Conservation (phyloP, 2,329 filamentous ascomycete species). For the Penicillium sp. region DNA sequence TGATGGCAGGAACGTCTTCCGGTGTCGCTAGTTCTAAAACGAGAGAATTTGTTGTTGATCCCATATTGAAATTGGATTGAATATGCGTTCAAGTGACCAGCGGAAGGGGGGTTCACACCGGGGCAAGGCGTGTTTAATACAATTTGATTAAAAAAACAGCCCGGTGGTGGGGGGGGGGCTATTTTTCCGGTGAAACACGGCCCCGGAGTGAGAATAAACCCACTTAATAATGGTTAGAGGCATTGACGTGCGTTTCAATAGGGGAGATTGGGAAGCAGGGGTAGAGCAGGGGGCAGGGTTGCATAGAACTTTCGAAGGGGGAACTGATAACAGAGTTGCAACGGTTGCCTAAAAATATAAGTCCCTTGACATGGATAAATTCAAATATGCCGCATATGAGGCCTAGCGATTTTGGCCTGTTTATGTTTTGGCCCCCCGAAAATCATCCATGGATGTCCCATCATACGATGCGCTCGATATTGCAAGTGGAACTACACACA, state of each 20-base stretch:
- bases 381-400: neutral
- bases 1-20: slow-evolving; percentile 25
- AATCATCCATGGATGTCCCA: neutral
- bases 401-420: neutral
- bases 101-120: neutral
- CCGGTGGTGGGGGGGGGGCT: neutral
- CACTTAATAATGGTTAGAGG: neutral
- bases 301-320: neutral
- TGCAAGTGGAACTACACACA: neutral
- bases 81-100: neutral
- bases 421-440: neutral
- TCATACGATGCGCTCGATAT: neutral
- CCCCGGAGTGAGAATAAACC: neutral
- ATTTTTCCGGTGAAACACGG: neutral
- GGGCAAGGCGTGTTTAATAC: neutral
- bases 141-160: neutral
- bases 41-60: neutral
- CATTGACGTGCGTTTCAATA: neutral
- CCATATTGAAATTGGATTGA: neutral
- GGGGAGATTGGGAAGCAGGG: neutral
- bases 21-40: slow-evolving; percentile 16
- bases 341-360: neutral
- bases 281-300: neutral
- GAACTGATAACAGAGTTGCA: neutral
- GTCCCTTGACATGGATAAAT: neutral